Conservation (phyloP, 805 yeast genomes). For the Wickerhamiella vanderwaltii region DNA sequence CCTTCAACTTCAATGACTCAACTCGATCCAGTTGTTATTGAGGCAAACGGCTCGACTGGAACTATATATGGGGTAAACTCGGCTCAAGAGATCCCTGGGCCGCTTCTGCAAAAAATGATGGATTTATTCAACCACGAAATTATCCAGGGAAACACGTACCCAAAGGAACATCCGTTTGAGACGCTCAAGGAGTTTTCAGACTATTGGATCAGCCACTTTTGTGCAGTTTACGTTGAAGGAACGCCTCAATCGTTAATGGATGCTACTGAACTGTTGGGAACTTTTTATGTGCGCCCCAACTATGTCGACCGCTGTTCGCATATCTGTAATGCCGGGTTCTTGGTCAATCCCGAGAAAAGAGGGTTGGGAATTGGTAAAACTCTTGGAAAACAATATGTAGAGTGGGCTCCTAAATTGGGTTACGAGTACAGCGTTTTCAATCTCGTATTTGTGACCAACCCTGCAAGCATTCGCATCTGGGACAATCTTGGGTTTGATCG, state of each 20-base stretch:
- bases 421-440: slow-evolving; percentile 77
- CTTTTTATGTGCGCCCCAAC: slow-evolving; percentile 76
- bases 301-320: slow-evolving; percentile 77
- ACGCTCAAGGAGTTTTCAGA: slow-evolving; percentile 40
- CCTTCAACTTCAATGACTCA: no score
- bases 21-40: slow-evolving; percentile 14
- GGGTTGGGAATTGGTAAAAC: slow-evolving; percentile 58
- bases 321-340: slow-evolving; percentile 77
- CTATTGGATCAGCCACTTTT: slow-evolving; percentile 58
- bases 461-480: slow-evolving; percentile 70
- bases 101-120: slow-evolving; percentile 36
- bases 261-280: slow-evolving; percentile 43
- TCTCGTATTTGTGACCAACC: slow-evolving; percentile 70
- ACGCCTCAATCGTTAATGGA: slow-evolving; percentile 22
- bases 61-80: slow-evolving; percentile 52
- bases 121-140: slow-evolving; percentile 52
- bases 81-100: slow-evolving; percentile 37
- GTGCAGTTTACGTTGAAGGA: slow-evolving; percentile 47
- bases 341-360: slow-evolving; percentile 48
- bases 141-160: slow-evolving; percentile 66
- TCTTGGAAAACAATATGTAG: slow-evolving; percentile 55
- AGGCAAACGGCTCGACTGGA: slow-evolving; percentile 31
- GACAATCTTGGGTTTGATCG: slow-evolving; percentile 69
- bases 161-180: slow-evolving; percentile 32
- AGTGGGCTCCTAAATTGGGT: slow-evolving; percentile 68